Percentiles rank a stretch among this genome's conserved stretches.
Evolutionary conservation across 2,329 filamentous ascomycete species (phyloP).

Genomic region (Acephala macrosclerotiorum): DNA sequence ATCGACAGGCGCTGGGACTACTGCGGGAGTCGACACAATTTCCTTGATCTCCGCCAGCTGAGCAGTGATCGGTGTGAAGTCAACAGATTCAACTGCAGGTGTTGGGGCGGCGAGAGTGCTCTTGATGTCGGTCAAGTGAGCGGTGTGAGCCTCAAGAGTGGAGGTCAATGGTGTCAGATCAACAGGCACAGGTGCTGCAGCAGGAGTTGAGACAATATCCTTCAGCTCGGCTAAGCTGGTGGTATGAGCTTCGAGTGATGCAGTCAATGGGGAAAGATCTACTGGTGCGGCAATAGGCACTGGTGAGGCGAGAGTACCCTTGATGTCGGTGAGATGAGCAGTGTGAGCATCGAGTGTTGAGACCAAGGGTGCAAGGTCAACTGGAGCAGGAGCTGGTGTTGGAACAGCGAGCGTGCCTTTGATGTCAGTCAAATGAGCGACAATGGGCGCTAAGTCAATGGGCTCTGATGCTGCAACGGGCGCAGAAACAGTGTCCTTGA

Average conservation of each 20-base stretch:
- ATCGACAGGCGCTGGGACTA: constrained; percentile 20
- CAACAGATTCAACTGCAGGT: constrained; percentile 15
- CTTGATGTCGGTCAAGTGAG: constrained; percentile 27
- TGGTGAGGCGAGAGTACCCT: constrained; percentile 13
- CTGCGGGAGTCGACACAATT: constrained; percentile 13
- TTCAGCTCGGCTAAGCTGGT: background rate
- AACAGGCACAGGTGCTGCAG: constrained; percentile 7
- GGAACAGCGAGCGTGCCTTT: constrained; percentile 23
- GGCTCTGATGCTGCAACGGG: constrained; percentile 12
- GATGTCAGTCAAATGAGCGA: constrained; percentile 22
- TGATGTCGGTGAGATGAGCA: constrained; percentile 12
- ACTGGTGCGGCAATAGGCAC: background rate
- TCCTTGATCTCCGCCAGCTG: constrained; percentile 15
- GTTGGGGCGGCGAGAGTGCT: constrained; percentile 17
- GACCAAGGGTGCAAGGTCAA: constrained; percentile 16
- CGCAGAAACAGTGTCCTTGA: constrained; percentile 16
- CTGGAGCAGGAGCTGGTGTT: constrained; percentile 11
- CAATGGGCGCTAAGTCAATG: constrained; percentile 21
- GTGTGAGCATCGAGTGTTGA: constrained; percentile 20
- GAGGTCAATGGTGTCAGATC: constrained; percentile 21
- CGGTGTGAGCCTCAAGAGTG: constrained; percentile 23
- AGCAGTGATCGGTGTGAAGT: constrained; percentile 18
- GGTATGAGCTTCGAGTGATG: background rate
- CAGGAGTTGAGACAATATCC: constrained; percentile 11
- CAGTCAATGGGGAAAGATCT: constrained; percentile 1